Percentiles rank a stretch among this genome's conserved stretches.
Conservation (phyloP, 2,329 filamentous ascomycete genomes). For the Sordariomycetes sp. region DNA sequence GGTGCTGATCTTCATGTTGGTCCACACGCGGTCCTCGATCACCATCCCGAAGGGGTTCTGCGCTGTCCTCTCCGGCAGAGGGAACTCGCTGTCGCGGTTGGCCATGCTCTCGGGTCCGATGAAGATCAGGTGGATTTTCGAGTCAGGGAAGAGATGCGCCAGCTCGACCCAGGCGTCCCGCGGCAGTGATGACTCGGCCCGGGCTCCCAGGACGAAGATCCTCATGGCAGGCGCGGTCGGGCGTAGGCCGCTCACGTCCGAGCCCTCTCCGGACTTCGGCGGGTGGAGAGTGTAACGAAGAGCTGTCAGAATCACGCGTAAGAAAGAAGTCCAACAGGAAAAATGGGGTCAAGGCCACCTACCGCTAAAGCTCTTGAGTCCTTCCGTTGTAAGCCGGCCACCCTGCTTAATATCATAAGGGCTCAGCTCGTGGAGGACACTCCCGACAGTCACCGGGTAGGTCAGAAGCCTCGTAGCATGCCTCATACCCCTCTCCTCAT, state of each 20-base stretch:
- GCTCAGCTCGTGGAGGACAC: constrained; percentile 86
- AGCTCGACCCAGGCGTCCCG: constrained; percentile 91
- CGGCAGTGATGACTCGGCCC: constrained; percentile 93
- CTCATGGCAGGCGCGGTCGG: constrained; percentile 80
- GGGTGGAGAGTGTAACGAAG: constrained; percentile 91
- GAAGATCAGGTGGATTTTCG: constrained; percentile 84
- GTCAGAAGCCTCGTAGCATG: constrained; percentile 90
- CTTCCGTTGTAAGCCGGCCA: constrained; percentile 73
- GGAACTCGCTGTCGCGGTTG: constrained; percentile 87
- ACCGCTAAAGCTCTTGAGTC: constrained; percentile 90
- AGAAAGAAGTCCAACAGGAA: not conserved
- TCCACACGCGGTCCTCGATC: constrained; percentile 80
- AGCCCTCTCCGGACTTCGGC: constrained; percentile 64
- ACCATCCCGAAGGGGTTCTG: constrained; percentile 89
- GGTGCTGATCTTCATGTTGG: constrained; percentile 91
- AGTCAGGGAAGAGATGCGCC: constrained; percentile 85
- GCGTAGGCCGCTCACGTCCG: constrained; percentile 66
- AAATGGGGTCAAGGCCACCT: constrained; percentile 21
- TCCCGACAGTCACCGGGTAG: constrained; percentile 86
- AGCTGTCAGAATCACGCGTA: constrained; percentile 35
- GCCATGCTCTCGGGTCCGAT: constrained; percentile 94
- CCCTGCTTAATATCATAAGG: constrained; percentile 74
- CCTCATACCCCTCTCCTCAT: constrained; percentile 80
- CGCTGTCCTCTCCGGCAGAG: constrained; percentile 74
- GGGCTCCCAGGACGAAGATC: constrained; percentile 85